A percentile compares a stretch with the other conserved stretches of the same genome.
Conservation (phyloP, 768 basidiomycete genomes). For the Fibroporia radiculosa region DNA sequence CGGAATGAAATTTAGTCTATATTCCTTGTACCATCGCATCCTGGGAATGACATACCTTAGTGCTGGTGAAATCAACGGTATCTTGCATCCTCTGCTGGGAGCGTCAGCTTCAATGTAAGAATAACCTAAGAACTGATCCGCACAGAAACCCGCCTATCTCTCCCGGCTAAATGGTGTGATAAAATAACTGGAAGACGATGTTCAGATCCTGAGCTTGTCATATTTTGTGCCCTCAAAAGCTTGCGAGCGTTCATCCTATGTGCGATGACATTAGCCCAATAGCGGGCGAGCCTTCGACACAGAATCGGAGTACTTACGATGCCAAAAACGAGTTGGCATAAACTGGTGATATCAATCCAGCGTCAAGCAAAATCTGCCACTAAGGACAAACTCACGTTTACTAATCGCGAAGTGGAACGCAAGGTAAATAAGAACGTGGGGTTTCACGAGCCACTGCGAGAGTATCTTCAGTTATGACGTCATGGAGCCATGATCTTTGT, state of each 20-base stretch:
- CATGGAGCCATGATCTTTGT: constrained; percentile 2
- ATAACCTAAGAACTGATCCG: constrained; percentile 1
- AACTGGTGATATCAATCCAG: constrained; percentile 11
- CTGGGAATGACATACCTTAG: constrained; percentile 11
- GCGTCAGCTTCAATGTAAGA: not conserved
- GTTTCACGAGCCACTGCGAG: constrained; percentile 20
- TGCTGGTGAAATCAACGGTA: constrained; percentile 9
- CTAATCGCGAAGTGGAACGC: constrained; percentile 23
- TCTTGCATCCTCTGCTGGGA: constrained; percentile 10
- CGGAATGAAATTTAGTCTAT: too few species aligned
- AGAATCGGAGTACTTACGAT: constrained; percentile 13
- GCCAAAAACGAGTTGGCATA: constrained; percentile 24
- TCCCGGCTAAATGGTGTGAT: constrained; percentile 4
- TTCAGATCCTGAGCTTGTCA: constrained; percentile 10
- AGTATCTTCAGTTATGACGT: constrained; percentile 1
- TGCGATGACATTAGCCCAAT: not conserved
- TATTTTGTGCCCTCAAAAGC: constrained; percentile 10
- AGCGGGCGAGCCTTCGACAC: not conserved
- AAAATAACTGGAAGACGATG: constrained; percentile 15
- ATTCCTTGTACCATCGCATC: too few species aligned
- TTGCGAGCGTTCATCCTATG: constrained; percentile 21
- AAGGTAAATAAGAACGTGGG: constrained; percentile 21
- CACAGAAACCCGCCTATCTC: constrained; percentile 9
- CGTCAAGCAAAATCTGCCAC: not conserved
- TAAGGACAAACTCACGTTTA: constrained; percentile 18